A percentile compares a stretch with the other conserved stretches of the same genome.
phyloP scores from a whole-genome alignment of 2,329 filamentous ascomycete species.

The Fusarium ambrosium region DNA sequence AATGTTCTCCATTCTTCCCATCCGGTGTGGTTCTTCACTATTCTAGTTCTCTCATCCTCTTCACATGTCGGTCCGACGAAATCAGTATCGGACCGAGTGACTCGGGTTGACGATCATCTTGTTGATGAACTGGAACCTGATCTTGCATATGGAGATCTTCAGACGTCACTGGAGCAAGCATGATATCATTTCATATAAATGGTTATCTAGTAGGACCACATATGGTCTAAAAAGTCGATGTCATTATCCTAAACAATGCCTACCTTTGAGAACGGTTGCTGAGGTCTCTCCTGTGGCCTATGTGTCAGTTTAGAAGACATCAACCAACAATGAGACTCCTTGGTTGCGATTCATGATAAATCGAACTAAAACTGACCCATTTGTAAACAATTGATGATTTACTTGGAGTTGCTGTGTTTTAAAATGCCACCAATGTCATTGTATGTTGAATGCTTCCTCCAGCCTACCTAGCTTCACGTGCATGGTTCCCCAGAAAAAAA shows the following conservation, averaged over 20 bases:
- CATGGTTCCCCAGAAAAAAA: constrained; percentile 18
- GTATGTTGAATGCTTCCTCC: neutral
- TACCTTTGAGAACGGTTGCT: neutral
- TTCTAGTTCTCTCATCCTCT: neutral
- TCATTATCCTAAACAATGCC: neutral
- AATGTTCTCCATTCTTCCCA: neutral
- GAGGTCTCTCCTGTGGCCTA: neutral
- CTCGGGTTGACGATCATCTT: neutral
- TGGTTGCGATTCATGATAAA: neutral
- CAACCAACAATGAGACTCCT: neutral
- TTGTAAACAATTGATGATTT: neutral
- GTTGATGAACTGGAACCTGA: neutral
- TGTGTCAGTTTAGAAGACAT: neutral
- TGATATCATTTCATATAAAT: neutral
- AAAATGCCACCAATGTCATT: neutral
- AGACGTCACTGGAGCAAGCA: neutral
- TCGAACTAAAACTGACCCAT: neutral
- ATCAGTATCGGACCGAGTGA: neutral
- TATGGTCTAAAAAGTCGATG: neutral
- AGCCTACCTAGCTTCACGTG: constrained; percentile 25
- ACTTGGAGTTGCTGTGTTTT: neutral
- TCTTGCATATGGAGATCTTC: neutral
- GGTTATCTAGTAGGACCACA: neutral
- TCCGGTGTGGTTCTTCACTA: no score
- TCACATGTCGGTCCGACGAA: neutral